phyloP scores from a whole-genome alignment of 768 basidiomycete genomes.

The Tricholoma matsutake region DNA sequence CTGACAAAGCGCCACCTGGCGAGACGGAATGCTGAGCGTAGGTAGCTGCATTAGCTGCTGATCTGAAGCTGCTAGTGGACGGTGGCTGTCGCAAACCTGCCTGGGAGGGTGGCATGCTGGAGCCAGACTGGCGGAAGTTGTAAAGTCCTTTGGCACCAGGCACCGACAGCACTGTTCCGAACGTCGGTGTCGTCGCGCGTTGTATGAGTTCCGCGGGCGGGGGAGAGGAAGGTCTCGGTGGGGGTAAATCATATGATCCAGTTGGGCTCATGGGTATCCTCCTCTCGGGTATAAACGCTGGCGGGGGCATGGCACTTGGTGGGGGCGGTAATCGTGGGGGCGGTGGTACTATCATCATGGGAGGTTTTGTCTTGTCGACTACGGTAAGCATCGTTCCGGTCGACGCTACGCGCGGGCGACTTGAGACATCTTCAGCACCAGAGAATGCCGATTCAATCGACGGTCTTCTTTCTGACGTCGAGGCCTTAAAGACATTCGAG shows the following conservation, averaged over 20 bases:
- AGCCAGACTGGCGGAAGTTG: slow-evolving; percentile 59
- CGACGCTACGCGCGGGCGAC: slow-evolving; percentile 64
- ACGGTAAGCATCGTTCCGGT: slow-evolving; percentile 42
- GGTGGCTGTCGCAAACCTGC: slow-evolving; percentile 65
- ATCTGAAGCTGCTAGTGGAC: slow-evolving; percentile 82
- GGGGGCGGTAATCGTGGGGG: slow-evolving; percentile 78
- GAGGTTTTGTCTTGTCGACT: slow-evolving; percentile 78
- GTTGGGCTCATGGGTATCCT: slow-evolving; percentile 43
- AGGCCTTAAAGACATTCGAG: slow-evolving; percentile 47
- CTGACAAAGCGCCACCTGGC: slow-evolving; percentile 41
- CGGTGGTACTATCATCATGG: slow-evolving; percentile 81
- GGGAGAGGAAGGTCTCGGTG: slow-evolving; percentile 88
- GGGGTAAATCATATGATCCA: slow-evolving; percentile 58
- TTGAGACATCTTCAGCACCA: slow-evolving; percentile 33
- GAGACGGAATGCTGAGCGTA: slow-evolving; percentile 46
- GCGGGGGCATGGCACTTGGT: slow-evolving; percentile 67
- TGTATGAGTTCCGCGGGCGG: slow-evolving; percentile 91
- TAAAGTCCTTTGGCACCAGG: slow-evolving; percentile 44
- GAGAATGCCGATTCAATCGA: slow-evolving; percentile 73
- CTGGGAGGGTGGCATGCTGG: slow-evolving; percentile 71
- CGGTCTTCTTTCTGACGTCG: slow-evolving; percentile 58
- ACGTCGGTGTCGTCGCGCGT: slow-evolving; percentile 84
- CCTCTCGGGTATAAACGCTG: slow-evolving; percentile 71
- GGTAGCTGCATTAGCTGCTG: slow-evolving; percentile 59
- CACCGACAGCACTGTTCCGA: slow-evolving; percentile 60